Percentiles rank a stretch among this genome's conserved stretches.
These are phyloP conservation scores for Bombardia bombarda DNA, from an alignment of 495 filamentous ascomycete species.

Conservation along the genomic window DNA sequence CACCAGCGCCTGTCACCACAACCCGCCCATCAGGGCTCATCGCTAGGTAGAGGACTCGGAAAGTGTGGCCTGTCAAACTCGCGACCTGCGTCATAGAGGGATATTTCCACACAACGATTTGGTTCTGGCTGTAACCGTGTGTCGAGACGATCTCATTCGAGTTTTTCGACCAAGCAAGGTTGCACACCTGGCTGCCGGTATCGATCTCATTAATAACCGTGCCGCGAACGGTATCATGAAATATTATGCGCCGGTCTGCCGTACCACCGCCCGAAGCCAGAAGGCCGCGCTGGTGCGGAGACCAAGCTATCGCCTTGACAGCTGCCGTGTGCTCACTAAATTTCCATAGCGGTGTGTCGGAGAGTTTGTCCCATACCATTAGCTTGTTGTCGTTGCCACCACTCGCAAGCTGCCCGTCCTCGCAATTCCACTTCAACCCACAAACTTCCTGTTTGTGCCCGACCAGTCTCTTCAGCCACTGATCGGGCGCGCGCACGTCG, in stretches of 20 bases:
- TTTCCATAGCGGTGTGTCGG: conserved; percentile 78
- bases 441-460: conserved; percentile 99
- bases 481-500: conserved; percentile 88
- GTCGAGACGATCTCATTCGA: conserved; percentile 95
- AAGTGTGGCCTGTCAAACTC: conserved; percentile 91
- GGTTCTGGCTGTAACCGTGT: conserved; percentile 96
- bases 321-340: conserved; percentile 91
- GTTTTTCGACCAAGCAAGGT: conserved; percentile 90
- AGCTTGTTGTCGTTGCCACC: conserved; percentile 98
- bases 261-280: conserved; percentile 96
- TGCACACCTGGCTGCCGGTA: conserved; percentile 95
- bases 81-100: conserved; percentile 95
- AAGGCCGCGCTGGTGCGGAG: conserved; percentile 85
- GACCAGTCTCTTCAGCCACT: conserved; percentile 73
- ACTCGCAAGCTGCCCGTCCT: conserved; percentile 89
- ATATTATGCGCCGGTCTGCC: conserved; percentile 90
- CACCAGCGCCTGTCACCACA: conserved; percentile 91
- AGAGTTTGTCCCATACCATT: conserved; percentile 94
- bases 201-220: conserved; percentile 76
- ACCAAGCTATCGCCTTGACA: conserved; percentile 99
- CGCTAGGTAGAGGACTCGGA: conserved; percentile 87
- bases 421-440: conserved; percentile 93
- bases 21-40: conserved; percentile 95
- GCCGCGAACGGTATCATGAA: conserved; percentile 87
- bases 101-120: conserved; percentile 99